phyloP scores from a whole-genome alignment of 1,284 basidiomycete genomes.

The Microbotryum saponariae region DNA sequence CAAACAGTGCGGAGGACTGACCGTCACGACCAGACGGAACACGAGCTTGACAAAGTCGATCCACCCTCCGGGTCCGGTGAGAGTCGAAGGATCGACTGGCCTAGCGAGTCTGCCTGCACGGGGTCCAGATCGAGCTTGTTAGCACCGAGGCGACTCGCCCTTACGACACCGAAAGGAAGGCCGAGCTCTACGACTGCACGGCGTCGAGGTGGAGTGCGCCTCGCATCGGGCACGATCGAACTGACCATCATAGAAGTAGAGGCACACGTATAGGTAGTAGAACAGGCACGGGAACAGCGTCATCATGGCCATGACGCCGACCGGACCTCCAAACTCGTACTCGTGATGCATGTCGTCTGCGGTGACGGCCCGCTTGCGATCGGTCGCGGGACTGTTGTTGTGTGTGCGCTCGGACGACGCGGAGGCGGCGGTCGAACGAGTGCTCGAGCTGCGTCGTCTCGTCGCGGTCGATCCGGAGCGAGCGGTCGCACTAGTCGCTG shows the following conservation, averaged over 20 bases:
- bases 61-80: slow-evolving; percentile 28
- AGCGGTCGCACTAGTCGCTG: too few relatives aligned
- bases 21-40: slow-evolving; percentile 26
- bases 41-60: slow-evolving; percentile 25
- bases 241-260: slow-evolving; percentile 89
- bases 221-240: slow-evolving; percentile 35
- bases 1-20: background rate
- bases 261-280: slow-evolving; percentile 98
- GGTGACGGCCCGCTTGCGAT: background rate
- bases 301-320: slow-evolving; percentile 90
- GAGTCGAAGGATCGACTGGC: slow-evolving; percentile 5
- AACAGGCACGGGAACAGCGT: slow-evolving; percentile 80
- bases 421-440: too few relatives aligned
- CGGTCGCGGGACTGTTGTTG: too few relatives aligned
- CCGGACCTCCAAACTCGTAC: slow-evolving; percentile 93
- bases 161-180: background rate
- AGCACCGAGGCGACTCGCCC: background rate
- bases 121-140: background rate
- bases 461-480: too few relatives aligned
- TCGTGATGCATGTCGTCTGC: slow-evolving; percentile 13
- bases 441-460: too few relatives aligned
- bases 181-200: background rate
- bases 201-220: slow-evolving; percentile 6
- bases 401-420: too few relatives aligned
- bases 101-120: slow-evolving; percentile 16